Evolutionary conservation across 768 basidiomycete genomes (phyloP), one percentile per base, ranked within the genome.

Genomic region (Albatrellus ellisii): DNA sequence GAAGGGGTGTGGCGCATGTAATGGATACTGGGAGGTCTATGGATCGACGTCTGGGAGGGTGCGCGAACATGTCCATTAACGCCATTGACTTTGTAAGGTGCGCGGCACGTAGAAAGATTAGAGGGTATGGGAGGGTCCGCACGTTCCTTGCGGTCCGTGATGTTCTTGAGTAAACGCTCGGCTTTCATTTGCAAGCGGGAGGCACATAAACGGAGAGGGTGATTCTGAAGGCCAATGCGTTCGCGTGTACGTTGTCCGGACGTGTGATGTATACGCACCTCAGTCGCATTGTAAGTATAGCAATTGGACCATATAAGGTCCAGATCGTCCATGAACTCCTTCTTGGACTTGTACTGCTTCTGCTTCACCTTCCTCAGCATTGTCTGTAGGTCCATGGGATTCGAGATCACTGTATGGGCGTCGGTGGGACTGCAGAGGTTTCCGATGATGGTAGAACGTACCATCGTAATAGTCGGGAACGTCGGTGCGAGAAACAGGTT

Each of bases 301-400:
- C 94, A 97, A 50, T 98, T 99, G 35, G 77, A 77, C 95, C 95
- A 99, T 51, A 99, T 97, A 47, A 97, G 74, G 51, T 94, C 87
- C 32, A 99, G 66, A 62, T 99, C 95, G 45, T 86, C 81, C 48
- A 82, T 81, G 62, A 99, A 98, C 53, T 92, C 86, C 49, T 77
- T 70, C 63, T 98, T 98, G 24, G 79, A 87, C 62, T 92, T 91
- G 72, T 95, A 97, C 36, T 76, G 72, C 57, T 85, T 87, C 45
- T 73, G 67, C 65, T 95, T 98, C 57, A 97, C 83, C 62, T 92
- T 92, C 71, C 79, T 89, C 39, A 81, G 69, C 74, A 99, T 85
- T 0, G 91, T 85, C 47, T 79, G 78, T 33, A 98, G 68, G 65
- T 99, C 95, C 95, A 99, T 99, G 4, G 95, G 91, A 48, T 78